These are phyloP conservation scores for Agrocybe chaxingu DNA, from an alignment of 768 basidiomycete genomes.

Conservation along the genomic window DNA sequence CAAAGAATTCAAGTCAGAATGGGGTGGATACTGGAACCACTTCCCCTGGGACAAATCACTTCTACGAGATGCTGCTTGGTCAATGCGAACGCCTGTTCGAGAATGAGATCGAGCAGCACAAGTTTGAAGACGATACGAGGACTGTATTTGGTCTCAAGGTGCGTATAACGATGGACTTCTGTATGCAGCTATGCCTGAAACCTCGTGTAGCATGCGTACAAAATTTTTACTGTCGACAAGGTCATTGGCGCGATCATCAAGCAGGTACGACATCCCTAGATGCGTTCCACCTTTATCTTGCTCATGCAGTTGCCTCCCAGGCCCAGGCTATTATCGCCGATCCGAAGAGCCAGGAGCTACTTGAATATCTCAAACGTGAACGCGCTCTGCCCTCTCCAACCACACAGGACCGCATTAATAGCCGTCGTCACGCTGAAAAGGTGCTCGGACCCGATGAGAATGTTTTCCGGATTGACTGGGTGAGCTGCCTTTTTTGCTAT, in stretches of 20 bases:
- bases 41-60: slow-evolving; percentile 49
- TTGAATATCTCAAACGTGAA: slow-evolving; percentile 70
- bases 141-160: slow-evolving; percentile 85
- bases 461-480: slow-evolving; percentile 80
- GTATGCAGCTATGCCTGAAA: neutral
- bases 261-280: slow-evolving; percentile 46
- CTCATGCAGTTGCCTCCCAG: slow-evolving; percentile 23
- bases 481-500: slow-evolving; percentile 24
- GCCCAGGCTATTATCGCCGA: slow-evolving; percentile 70
- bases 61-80: slow-evolving; percentile 80
- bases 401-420: slow-evolving; percentile 69
- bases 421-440: slow-evolving; percentile 64
- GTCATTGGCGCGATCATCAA: slow-evolving; percentile 86
- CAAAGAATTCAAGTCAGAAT: neutral
- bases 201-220: slow-evolving; percentile 63
- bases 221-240: slow-evolving; percentile 93
- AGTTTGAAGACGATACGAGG: slow-evolving; percentile 90
- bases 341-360: slow-evolving; percentile 65
- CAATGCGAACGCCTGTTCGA: slow-evolving; percentile 91
- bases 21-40: slow-evolving; percentile 9
- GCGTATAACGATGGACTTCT: neutral
- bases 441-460: slow-evolving; percentile 75
- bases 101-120: slow-evolving; percentile 81
- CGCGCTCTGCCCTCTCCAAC: slow-evolving; percentile 55
- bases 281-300: neutral